Conservation (phyloP, 2,329 filamentous ascomycete species). For the Penicillium sp. region DNA sequence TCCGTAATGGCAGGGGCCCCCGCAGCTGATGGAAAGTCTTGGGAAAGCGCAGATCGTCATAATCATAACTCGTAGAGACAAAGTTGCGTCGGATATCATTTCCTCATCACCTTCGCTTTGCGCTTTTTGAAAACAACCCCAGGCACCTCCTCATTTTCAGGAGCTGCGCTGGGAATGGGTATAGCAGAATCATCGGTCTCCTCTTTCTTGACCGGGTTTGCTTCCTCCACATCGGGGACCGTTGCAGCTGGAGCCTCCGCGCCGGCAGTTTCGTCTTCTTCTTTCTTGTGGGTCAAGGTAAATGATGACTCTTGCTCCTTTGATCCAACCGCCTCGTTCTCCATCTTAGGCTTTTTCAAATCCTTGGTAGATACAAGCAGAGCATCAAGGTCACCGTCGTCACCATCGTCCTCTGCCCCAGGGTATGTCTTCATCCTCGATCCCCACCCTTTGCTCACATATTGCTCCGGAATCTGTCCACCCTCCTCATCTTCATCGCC, state of each 20-base stretch:
- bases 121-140: constrained; percentile 52
- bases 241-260: not conserved
- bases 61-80: not conserved
- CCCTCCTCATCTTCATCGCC: constrained; percentile 46
- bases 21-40: not conserved
- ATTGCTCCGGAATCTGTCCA: constrained; percentile 30
- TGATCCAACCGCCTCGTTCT: constrained; percentile 10
- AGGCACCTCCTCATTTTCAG: constrained; percentile 23
- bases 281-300: constrained; percentile 11
- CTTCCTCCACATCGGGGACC: constrained; percentile 9
- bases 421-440: constrained; percentile 44
- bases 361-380: constrained; percentile 44
- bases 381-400: constrained; percentile 40
- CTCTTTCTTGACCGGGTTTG: constrained; percentile 29
- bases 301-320: constrained; percentile 18
- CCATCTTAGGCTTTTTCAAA: constrained; percentile 36
- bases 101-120: constrained; percentile 43
- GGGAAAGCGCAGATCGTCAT: not conserved
- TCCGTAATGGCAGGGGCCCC: not conserved
- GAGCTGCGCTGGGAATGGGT: constrained; percentile 7
- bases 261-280: constrained; percentile 15
- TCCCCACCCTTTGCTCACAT: constrained; percentile 46
- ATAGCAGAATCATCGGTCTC: constrained; percentile 15
- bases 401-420: constrained; percentile 34
- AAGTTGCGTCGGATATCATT: not conserved